Conservation (phyloP, 176 grass and related monocot genomes). For the Dendrocalamus sinicus region DNA sequence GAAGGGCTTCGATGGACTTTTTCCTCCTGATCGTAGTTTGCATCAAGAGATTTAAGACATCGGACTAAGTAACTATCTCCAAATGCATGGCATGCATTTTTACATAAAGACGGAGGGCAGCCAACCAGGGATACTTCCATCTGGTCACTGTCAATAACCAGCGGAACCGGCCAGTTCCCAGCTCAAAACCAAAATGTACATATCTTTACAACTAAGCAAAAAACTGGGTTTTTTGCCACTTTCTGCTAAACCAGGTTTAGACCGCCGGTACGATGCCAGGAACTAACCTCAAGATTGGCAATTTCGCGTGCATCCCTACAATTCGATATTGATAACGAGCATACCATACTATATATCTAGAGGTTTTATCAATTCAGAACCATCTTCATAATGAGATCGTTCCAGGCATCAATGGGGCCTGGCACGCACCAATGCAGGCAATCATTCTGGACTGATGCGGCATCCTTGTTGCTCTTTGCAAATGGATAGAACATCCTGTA, state of each 20-base stretch:
- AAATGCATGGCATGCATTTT: not conserved
- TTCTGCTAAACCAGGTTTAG: slow-evolving; percentile 1
- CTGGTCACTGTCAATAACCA: not conserved
- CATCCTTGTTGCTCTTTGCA: slow-evolving; percentile 43
- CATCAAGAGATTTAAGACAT: not conserved
- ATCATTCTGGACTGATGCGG: slow-evolving; percentile 63
- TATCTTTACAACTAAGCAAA: not conserved
- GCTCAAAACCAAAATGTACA: slow-evolving; percentile 2
- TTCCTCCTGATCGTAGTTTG: not conserved
- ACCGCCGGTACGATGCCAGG: not conserved
- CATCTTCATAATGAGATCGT: slow-evolving; percentile 77
- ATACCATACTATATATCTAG: slow-evolving; percentile 9
- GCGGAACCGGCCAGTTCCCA: not conserved
- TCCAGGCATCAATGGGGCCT: slow-evolving; percentile 84
- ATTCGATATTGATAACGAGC: not conserved
- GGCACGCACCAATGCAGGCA: slow-evolving; percentile 97
- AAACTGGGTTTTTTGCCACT: not conserved
- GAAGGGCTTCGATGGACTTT: no score
- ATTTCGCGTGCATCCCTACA: not conserved
- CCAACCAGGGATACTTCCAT: not conserved
- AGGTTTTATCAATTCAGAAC: slow-evolving; percentile 49
- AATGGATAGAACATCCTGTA: slow-evolving; percentile 75
- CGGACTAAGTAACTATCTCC: not conserved
- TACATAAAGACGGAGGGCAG: not conserved
- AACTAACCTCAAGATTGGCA: not conserved